phyloP scores from a whole-genome alignment of 2,329 filamentous ascomycete genomes.

The Dactylella cylindrospora region DNA sequence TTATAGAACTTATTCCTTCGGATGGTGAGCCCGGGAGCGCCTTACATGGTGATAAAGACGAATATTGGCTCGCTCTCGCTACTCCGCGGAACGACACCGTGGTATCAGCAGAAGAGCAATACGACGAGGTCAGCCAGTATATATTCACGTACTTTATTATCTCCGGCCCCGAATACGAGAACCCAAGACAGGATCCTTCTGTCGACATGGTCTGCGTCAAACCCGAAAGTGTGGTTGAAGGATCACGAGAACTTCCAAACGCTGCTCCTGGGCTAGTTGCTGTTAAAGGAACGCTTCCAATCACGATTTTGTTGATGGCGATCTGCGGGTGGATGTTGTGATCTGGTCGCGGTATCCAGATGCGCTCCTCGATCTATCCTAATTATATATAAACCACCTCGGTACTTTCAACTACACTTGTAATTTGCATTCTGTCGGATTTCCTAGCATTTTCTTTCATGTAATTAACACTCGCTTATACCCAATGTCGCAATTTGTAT shows the following conservation, averaged over 20 bases:
- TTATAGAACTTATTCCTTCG: conserved; percentile 13
- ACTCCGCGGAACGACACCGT: conserved; percentile 10
- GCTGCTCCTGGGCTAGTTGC: neutral
- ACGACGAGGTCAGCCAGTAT: conserved; percentile 23
- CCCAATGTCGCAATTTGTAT: too few relatives aligned
- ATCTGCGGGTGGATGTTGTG: conserved; percentile 1
- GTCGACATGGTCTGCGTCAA: conserved; percentile 30
- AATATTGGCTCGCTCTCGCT: conserved; percentile 6
- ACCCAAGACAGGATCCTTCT: neutral
- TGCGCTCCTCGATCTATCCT: too few relatives aligned
- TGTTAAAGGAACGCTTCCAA: neutral
- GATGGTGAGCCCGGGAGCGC: conserved; percentile 2
- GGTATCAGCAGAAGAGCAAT: conserved; percentile 16
- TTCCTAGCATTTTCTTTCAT: too few relatives aligned
- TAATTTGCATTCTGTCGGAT: too few relatives aligned
- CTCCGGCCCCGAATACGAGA: conserved; percentile 11
- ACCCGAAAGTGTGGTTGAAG: conserved; percentile 2
- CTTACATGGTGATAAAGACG: conserved; percentile 11
- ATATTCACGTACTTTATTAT: conserved; percentile 20
- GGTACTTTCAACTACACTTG: too few relatives aligned
- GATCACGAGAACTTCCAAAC: conserved; percentile 12
- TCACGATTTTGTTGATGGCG: conserved; percentile 5
- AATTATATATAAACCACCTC: too few relatives aligned
- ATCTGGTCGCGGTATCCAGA: too few relatives aligned
- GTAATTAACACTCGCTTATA: too few relatives aligned